Evolutionary conservation across 495 filamentous ascomycete genomes (phyloP).

Genomic region (Cetradonia linearis): DNA sequence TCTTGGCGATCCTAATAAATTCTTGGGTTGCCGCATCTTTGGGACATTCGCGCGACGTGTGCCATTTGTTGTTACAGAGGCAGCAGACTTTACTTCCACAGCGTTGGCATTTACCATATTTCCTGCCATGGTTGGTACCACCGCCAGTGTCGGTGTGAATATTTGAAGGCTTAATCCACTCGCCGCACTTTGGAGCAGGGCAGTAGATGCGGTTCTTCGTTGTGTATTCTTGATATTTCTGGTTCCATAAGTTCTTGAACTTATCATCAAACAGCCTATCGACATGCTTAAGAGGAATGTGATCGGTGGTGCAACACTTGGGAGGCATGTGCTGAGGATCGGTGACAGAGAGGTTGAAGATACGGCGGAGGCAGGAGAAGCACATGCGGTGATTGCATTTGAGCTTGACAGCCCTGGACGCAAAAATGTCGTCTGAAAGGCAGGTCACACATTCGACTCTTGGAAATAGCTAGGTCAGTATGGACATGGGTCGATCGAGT

Average conservation of each 20-base stretch:
- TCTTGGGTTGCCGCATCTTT: conserved; percentile 56
- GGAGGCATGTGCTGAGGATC: conserved; percentile 76
- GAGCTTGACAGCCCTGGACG: conserved; percentile 53
- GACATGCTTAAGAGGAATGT: conserved; percentile 66
- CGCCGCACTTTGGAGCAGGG: conserved; percentile 56
- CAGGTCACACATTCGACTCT: conserved; percentile 64
- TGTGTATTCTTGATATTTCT: conserved; percentile 62
- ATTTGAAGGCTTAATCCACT: conserved; percentile 62
- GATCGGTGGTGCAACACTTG: conserved; percentile 59
- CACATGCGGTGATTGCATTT: conserved; percentile 74
- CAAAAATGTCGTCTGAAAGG: conserved; percentile 49
- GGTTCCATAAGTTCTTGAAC: conserved; percentile 70
- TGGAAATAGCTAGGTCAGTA: not conserved
- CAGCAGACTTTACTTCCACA: conserved; percentile 69
- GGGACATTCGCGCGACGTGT: conserved; percentile 56
- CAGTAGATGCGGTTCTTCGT: conserved; percentile 68
- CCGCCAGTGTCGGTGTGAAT: conserved; percentile 43
- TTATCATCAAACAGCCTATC: conserved; percentile 57
- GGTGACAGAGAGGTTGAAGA: conserved; percentile 60
- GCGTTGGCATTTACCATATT: conserved; percentile 51
- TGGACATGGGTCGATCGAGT: not conserved
- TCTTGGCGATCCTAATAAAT: conserved; percentile 55
- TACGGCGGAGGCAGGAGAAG: conserved; percentile 56
- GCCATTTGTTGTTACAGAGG: conserved; percentile 62
- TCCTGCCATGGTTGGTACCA: conserved; percentile 28